Evolutionary conservation across 805 yeast species (phyloP), one percentile per base, ranked within the genome.

Genomic region (Candida fluviatilis): DNA sequence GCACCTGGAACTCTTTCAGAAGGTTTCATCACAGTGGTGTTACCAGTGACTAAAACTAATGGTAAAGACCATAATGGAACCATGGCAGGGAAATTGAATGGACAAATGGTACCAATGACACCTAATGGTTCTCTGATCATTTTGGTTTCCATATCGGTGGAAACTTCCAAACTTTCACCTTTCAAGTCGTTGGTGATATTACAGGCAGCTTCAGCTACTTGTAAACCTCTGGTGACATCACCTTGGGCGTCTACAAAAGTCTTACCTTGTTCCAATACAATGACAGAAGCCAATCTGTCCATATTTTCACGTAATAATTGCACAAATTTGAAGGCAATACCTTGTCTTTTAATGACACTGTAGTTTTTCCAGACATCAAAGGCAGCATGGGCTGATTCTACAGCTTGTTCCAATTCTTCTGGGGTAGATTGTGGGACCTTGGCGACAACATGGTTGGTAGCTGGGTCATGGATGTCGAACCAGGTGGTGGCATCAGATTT

Each of bases 21-120:
- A 2, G 74, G 74, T 71, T 82, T 57, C 68, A 78, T 62, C 52
- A 82, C 56, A 55, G 76, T 73, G 29, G 88, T 78, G 68, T 83
- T 84, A 46, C 91, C 91, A 16, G 88, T 81, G 34, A 75, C 83
- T 41, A 80, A 66, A 11, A 75, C 64, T 46, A 80, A 66, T 5
- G 85, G 85, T 39, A 79, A 62, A 18, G 80, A 71, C 85, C 85
- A 79, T 49, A 79, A 66, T 7, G 83, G 83, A 49, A 84, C 85
- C 91, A 83, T 83, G 31, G 87, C 90, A 18, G 91, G 91, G 76
- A 83, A 83, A 65, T 83, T 83, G 69, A 83, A 83, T 15, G 91
- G 91, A 47, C 84, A 78, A 51, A 83, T 84, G 17, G 89, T 83
- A 12, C 82, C 88, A 42, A 83, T 76, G 5, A 83, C 85, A 23